Evolutionary conservation across 805 yeast species (phyloP).

Genomic region (Yueomyces sinensis): DNA sequence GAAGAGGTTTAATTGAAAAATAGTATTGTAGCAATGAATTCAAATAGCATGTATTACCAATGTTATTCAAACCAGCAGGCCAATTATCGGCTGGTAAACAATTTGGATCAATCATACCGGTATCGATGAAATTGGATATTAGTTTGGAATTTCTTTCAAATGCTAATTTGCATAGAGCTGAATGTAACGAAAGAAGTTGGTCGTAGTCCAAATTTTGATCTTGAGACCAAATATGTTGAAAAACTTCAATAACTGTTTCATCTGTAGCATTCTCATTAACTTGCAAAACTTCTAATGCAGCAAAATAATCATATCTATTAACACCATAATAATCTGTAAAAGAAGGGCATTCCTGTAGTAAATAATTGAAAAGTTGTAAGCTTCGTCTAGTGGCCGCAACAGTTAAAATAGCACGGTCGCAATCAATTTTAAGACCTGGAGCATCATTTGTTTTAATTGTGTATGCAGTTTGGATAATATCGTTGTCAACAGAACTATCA

Average conservation of each 20-base stretch:
- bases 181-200: slow-evolving; percentile 45
- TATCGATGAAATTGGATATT: slow-evolving; percentile 40
- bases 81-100: slow-evolving; percentile 50
- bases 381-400: slow-evolving; percentile 49
- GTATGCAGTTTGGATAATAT: slow-evolving; percentile 62
- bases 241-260: slow-evolving; percentile 26
- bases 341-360: slow-evolving; percentile 27
- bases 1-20: slow-evolving; percentile 70
- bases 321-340: slow-evolving; percentile 15
- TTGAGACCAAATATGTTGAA: slow-evolving; percentile 20
- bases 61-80: slow-evolving; percentile 89
- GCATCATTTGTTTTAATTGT: slow-evolving; percentile 48
- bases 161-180: slow-evolving; percentile 45
- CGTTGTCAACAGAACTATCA: slow-evolving; percentile 45
- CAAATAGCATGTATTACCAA: slow-evolving; percentile 91
- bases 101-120: slow-evolving; percentile 50
- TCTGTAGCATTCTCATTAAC: slow-evolving; percentile 41
- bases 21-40: slow-evolving; percentile 85
- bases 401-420: slow-evolving; percentile 45
- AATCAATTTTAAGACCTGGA: slow-evolving; percentile 27
- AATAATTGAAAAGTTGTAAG: slow-evolving; percentile 39
- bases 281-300: slow-evolving; percentile 38
- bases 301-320: slow-evolving; percentile 19
- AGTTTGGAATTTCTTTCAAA: slow-evolving; percentile 39
- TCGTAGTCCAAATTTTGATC: slow-evolving; percentile 19